Conservation (phyloP, 352 stramenopile species). For the Phytophthora pisi region DNA sequence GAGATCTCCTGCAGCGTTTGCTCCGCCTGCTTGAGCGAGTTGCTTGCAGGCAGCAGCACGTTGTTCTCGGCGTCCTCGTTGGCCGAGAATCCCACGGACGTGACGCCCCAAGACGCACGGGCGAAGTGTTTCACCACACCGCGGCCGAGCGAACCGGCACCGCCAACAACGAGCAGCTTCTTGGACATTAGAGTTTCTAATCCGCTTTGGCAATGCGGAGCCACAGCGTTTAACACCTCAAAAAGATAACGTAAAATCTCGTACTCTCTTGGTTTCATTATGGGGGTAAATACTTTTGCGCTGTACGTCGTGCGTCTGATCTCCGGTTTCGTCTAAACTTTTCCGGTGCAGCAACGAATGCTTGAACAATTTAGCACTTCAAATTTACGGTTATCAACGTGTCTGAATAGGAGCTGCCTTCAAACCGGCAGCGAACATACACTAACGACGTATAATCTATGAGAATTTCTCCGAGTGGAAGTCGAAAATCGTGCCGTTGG, state of each 20-base stretch:
- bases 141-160: conserved; percentile 73
- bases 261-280: background rate
- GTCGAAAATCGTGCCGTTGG: conserved; percentile 73
- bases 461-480: conserved; percentile 89
- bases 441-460: conserved; percentile 42
- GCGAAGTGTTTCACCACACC: conserved; percentile 68
- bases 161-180: conserved; percentile 79
- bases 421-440: conserved; percentile 20
- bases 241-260: background rate
- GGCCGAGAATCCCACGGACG: conserved; percentile 71
- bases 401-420: conserved; percentile 21
- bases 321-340: background rate
- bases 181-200: conserved; percentile 38
- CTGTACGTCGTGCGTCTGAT: background rate
- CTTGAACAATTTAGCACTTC: conserved; percentile 24
- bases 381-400: conserved; percentile 24
- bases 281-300: background rate
- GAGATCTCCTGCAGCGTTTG: conserved; percentile 60
- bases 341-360: background rate
- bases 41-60: conserved; percentile 55
- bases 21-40: conserved; percentile 57
- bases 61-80: conserved; percentile 61
- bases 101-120: conserved; percentile 66
- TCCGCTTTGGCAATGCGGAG: conserved; percentile 6
- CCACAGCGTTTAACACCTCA: background rate